These are phyloP conservation scores for Leccinum variicolor DNA, from an alignment of 768 basidiomycete genomes.

Conservation along the genomic window DNA sequence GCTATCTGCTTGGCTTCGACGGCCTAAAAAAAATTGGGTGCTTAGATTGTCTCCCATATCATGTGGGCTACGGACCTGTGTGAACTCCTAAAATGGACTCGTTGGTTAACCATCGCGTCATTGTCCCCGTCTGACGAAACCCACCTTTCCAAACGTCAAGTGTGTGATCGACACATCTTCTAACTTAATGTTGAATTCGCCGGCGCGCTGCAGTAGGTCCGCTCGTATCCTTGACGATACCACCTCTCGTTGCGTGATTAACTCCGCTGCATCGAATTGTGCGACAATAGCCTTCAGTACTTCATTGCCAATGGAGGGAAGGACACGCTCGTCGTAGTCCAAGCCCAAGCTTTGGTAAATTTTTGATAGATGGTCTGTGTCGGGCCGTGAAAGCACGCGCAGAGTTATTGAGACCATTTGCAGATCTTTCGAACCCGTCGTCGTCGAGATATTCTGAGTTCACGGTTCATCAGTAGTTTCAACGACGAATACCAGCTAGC, in stretches of 20 bases:
- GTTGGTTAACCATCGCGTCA: conserved; percentile 4
- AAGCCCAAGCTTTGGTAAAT: conserved; percentile 94
- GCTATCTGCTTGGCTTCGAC: conserved; percentile 99
- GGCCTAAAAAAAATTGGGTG: conserved; percentile 44
- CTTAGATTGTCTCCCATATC: neutral
- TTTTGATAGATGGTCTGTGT: conserved; percentile 80
- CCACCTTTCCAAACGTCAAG: conserved; percentile 81
- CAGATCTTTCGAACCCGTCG: conserved; percentile 96
- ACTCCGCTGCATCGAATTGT: conserved; percentile 94
- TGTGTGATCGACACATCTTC: conserved; percentile 98
- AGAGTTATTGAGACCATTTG: conserved; percentile 98
- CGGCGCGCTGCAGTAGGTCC: conserved; percentile 88
- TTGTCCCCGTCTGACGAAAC: conserved; percentile 10
- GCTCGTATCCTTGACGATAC: conserved; percentile 91
- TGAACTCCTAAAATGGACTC: conserved; percentile 66
- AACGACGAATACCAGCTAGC: neutral
- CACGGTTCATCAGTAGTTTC: conserved; percentile 1
- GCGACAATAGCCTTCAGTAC: conserved; percentile 98
- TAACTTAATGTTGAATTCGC: conserved; percentile 92
- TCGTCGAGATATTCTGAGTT: conserved; percentile 91
- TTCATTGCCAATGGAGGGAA: conserved; percentile 97
- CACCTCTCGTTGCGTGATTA: conserved; percentile 97
- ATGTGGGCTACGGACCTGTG: conserved; percentile 43
- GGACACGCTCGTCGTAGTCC: conserved; percentile 97
- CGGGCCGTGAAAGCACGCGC: conserved; percentile 92